Evolutionary conservation across 768 basidiomycete species (phyloP), one percentile per base, ranked within the genome.

Genomic region (Tricholoma hemisulphureum): DNA sequence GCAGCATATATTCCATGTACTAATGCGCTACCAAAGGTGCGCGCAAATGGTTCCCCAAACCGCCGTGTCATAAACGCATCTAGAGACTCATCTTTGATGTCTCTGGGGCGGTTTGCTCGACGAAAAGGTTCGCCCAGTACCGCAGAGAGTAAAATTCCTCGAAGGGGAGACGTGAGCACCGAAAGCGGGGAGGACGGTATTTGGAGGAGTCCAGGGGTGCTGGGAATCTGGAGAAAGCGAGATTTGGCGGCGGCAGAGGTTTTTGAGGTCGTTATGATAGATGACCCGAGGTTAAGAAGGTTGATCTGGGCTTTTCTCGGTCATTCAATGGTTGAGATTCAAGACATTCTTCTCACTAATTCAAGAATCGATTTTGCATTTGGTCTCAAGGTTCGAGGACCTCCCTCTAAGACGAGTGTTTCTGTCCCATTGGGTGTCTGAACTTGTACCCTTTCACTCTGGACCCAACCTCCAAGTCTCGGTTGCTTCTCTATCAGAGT

Each of bases 1-100:
- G 93, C 84, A 1, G 93, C 94, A 68, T 98, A 98, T 55, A 98
- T 90, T 0, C 96, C 96, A 65, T 97, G 95, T 1, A 94, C 84
- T 57, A 97, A 75, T 0, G 95, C 88, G 80, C 92, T 67, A 39
- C 89, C 85, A 55, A 98, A 80, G 2, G 82, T 80, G 14, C 85
- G 81, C 1, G 95, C 93, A 63, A 95, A 83, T 2, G 77, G 71
- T 6, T 77, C 69, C 0, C 93, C 91, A 56, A 97, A 89, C 21
- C 92, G 78, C 11, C 91, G 80, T 0, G 82, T 69, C 55, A 98
- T 68, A 62, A 98, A 91, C 0, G 83, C 71, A 60, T 98, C 87
- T 7, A 98, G 78, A 0, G 86, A 87, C 65, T 97, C 94, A 69
- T 99, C 96, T 2, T 73, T 65, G 8, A 68, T 51, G 16, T 68